Conservation (phyloP, 345 rosid genomes). For the Rhodamnia rubescens region DNA sequence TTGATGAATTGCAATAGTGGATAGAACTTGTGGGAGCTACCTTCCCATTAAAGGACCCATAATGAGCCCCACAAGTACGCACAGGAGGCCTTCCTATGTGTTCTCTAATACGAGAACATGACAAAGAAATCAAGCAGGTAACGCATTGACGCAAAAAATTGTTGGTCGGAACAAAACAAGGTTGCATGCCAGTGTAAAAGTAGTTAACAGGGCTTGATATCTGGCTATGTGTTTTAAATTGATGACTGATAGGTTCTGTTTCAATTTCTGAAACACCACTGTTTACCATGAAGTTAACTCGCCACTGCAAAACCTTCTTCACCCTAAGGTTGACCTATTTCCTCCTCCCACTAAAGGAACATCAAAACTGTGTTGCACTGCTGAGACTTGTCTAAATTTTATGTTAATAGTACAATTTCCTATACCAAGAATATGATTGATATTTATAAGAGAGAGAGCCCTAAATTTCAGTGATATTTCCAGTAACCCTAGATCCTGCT, state of each 20-base stretch:
- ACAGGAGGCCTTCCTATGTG: background rate
- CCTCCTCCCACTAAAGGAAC: background rate
- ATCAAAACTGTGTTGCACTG: background rate
- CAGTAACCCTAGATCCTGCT: background rate
- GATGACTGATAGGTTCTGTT: background rate
- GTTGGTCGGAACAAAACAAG: background rate
- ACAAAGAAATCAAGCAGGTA: background rate
- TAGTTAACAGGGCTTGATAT: background rate
- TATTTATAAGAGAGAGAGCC: background rate
- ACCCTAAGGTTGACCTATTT: background rate
- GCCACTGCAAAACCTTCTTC: background rate
- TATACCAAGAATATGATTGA: background rate
- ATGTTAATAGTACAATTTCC: background rate
- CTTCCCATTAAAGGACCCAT: background rate
- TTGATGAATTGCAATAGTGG: background rate
- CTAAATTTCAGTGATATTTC: background rate
- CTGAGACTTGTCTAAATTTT: background rate
- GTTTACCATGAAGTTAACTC: background rate
- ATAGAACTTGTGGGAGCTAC: background rate
- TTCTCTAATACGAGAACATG: background rate
- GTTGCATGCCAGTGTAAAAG: background rate
- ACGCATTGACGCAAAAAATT: background rate
- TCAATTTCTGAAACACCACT: background rate
- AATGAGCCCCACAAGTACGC: background rate
- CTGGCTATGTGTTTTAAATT: background rate